Base-by-base conservation (phyloP, 2,329 filamentous ascomycete species). In the Pseudocercospora crystallina region DNA sequence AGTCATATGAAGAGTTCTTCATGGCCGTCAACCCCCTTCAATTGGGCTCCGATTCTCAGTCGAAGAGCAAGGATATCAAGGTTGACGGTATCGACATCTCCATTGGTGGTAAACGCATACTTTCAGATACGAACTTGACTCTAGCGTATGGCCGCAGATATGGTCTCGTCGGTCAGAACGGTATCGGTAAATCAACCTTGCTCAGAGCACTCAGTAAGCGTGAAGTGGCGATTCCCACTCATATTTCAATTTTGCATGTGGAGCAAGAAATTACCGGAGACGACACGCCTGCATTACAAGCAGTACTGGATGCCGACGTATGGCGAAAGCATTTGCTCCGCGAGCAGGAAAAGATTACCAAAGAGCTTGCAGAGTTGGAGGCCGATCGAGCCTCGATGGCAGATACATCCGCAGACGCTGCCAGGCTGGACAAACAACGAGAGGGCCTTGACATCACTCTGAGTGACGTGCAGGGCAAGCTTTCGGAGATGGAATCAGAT, bases 1-100 rank as follows among this genome's bases (percentile, higher is more conserved):
- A 96, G 78, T 95, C 90, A 35, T 99, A 99, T 70, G 94, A 99
- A 73, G 94, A 99, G 70, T 97, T 99, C 75, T 99, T 95, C 81
- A 97, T 99, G 94, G 87, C 90, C 47, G 94, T 99, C 77, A 99
- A 99, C 72, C 94, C 94, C 54, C 81, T 99, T 57, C 92, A 97
- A 69, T 66, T 97, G 54, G 92, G 90, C 47, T 75, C 79, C 15
- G 84, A 85, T 53, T 80, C 85, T 30, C 61, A 65, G 41, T 71
- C 73, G 44, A 99, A 97, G 84, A 96, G 91, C 72, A 99, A 99
- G 79, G 94, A 99, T 69, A 91, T 99, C 79, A 99, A 97, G 76
- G 78, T 99, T 61, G 94, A 99, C 73, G 90, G 89, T 63, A 90
- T 96, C 67, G 94, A 99, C 71, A 88, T 99, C 47, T 87, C 90